These are phyloP conservation scores for Spathaspora arborariae DNA, from an alignment of 805 yeast species.

Conservation along the genomic window DNA sequence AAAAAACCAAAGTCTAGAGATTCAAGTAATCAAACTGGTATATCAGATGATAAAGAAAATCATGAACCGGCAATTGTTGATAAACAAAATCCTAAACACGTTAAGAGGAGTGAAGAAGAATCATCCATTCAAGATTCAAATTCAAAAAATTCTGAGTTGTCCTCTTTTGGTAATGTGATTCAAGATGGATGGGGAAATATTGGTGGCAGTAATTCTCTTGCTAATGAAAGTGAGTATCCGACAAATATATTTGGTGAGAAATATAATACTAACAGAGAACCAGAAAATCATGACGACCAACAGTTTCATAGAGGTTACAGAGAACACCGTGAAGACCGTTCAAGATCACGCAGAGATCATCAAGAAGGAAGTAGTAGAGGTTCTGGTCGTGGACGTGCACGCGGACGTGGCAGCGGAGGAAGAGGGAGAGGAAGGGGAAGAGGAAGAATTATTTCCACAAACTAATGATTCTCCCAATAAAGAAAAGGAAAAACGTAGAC, in stretches of 20 bases:
- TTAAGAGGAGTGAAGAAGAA: too few relatives aligned
- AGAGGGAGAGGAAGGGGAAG: conserved; percentile 2
- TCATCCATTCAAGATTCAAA: not conserved
- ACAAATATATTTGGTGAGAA: too few relatives aligned
- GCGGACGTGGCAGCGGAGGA: conserved; percentile 4
- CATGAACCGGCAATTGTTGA: not conserved
- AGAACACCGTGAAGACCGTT: not conserved
- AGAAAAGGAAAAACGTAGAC: conserved; percentile 13
- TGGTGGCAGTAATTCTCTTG: not conserved
- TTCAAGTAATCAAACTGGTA: not conserved
- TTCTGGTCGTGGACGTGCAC: not conserved
- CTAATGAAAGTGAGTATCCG: not conserved
- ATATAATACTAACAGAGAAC: not conserved
- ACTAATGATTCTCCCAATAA: conserved; percentile 3
- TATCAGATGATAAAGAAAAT: not conserved
- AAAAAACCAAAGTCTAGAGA: not conserved
- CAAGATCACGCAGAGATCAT: conserved; percentile 1
- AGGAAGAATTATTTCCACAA: not conserved
- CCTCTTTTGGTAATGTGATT: not conserved
- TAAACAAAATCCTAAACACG: too few relatives aligned
- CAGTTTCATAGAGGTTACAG: not conserved
- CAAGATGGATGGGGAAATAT: conserved; percentile 1
- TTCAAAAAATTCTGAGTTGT: not conserved
- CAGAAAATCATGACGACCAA: not conserved
- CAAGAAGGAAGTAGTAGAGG: conserved; percentile 4